Evolutionary conservation across 2,329 filamentous ascomycete species (phyloP).

Genomic region (Phialocephala subalpina): DNA sequence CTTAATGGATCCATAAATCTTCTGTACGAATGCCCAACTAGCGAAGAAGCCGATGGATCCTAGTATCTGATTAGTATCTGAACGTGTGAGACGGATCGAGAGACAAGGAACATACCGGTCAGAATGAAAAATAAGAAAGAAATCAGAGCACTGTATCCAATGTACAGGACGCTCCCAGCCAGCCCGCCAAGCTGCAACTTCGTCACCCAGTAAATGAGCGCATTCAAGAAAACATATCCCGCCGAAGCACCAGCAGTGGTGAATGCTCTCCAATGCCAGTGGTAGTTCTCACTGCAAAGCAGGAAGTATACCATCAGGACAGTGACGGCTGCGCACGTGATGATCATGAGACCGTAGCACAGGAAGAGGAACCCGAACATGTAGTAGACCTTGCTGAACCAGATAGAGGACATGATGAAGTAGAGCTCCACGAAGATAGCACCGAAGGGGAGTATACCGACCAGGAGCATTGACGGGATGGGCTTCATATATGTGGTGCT

Average conservation of each 20-base stretch:
- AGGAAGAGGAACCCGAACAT: slow-evolving; percentile 99
- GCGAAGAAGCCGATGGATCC: slow-evolving; percentile 96
- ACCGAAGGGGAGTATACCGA: slow-evolving; percentile 91
- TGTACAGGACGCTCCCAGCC: slow-evolving; percentile 87
- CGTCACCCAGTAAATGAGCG: slow-evolving; percentile 88
- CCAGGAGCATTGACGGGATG: slow-evolving; percentile 88
- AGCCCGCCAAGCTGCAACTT: slow-evolving; percentile 86
- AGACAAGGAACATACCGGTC: slow-evolving; percentile 72
- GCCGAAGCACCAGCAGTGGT: slow-evolving; percentile 90
- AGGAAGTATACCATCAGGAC: slow-evolving; percentile 96
- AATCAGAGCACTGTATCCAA: slow-evolving; percentile 90
- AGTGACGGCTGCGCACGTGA: slow-evolving; percentile 91
- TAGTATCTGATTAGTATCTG: slow-evolving; percentile 49
- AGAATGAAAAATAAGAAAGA: slow-evolving; percentile 93
- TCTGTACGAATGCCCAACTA: slow-evolving; percentile 92
- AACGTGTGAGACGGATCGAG: neutral
- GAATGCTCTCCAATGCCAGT: slow-evolving; percentile 99
- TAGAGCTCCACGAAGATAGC: slow-evolving; percentile 98
- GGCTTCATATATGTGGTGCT: slow-evolving; percentile 83
- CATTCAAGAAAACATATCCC: slow-evolving; percentile 90
- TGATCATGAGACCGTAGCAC: slow-evolving; percentile 96
- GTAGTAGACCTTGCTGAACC: slow-evolving; percentile 99
- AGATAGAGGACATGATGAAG: slow-evolving; percentile 99
- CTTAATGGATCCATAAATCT: slow-evolving; percentile 98
- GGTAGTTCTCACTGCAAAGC: slow-evolving; percentile 95